phyloP scores from a whole-genome alignment of 495 filamentous ascomycete genomes.

The Entonaema liquescens region DNA sequence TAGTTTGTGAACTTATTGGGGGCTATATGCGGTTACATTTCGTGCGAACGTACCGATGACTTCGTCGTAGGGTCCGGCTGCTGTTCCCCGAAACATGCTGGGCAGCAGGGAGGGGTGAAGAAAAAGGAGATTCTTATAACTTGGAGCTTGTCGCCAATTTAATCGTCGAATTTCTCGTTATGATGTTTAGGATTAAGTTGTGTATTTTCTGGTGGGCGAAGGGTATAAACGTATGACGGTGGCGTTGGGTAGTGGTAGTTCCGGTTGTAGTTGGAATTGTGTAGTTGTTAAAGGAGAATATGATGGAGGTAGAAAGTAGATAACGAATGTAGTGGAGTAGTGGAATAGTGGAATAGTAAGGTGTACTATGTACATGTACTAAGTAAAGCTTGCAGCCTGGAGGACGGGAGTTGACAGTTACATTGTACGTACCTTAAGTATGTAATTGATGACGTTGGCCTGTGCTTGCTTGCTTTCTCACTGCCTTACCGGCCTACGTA shows the following conservation, averaged over 20 bases:
- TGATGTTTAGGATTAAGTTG: neutral
- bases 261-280: constrained; percentile 3
- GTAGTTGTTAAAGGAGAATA: neutral
- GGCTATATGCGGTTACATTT: constrained; percentile 20
- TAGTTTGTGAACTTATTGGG: constrained; percentile 14
- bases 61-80: constrained; percentile 61
- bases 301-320: neutral
- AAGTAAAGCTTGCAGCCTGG: constrained; percentile 23
- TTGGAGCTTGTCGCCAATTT: neutral
- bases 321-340: neutral
- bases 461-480: constrained; percentile 24
- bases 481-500: neutral
- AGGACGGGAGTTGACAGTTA: neutral
- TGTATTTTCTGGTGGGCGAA: neutral
- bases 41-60: constrained; percentile 54
- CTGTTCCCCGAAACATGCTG: constrained; percentile 63
- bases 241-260: constrained; percentile 9
- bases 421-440: neutral
- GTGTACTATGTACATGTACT: constrained; percentile 2
- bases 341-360: constrained; percentile 13
- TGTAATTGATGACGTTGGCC: constrained; percentile 42
- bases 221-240: constrained; percentile 10
- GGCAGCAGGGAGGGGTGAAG: constrained; percentile 24
- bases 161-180: neutral
- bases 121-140: constrained; percentile 10